Conservation (phyloP, 2,329 filamentous ascomycete species). For the Hypoxylon sp. region DNA sequence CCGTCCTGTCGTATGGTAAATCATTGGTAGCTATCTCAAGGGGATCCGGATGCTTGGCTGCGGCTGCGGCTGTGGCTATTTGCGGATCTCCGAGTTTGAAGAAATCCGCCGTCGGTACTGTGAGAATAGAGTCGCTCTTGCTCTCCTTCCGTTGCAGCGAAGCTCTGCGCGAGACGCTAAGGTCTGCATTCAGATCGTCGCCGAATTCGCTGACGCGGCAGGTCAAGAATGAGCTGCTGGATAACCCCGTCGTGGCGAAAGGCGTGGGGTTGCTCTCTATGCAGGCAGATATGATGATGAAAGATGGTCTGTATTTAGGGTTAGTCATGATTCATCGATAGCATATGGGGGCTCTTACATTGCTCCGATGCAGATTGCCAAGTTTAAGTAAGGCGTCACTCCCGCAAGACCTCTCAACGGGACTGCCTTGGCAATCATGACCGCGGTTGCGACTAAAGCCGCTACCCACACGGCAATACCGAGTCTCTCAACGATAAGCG, state of each 20-base stretch:
- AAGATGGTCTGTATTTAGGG: conserved; percentile 42
- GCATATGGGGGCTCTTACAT: conserved; percentile 44
- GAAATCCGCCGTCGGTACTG: conserved; percentile 43
- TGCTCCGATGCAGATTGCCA: conserved; percentile 49
- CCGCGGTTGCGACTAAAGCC: conserved; percentile 47
- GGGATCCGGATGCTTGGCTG: conserved; percentile 6
- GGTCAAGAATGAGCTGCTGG: conserved; percentile 44
- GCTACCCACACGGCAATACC: conserved; percentile 49
- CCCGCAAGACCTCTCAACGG: conserved; percentile 38
- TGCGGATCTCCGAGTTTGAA: conserved; percentile 33
- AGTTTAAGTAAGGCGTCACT: conserved; percentile 49
- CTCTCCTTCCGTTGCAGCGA: conserved; percentile 45
- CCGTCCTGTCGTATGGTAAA: conserved; percentile 25
- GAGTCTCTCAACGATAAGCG: conserved; percentile 49
- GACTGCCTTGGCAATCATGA: conserved; percentile 44
- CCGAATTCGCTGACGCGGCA: conserved; percentile 42
- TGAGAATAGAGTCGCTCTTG: conserved; percentile 41
- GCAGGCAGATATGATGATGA: conserved; percentile 47
- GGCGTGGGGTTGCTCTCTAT: conserved; percentile 49
- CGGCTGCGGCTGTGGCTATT: neutral
- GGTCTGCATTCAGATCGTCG: conserved; percentile 43
- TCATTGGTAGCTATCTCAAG: conserved; percentile 19
- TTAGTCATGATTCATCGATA: conserved; percentile 12
- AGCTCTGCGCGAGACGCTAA: conserved; percentile 46
- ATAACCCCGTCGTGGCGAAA: conserved; percentile 47